These are phyloP conservation scores for Hanseniaspora vineae DNA, from an alignment of 805 yeast genomes.

Conservation along the genomic window DNA sequence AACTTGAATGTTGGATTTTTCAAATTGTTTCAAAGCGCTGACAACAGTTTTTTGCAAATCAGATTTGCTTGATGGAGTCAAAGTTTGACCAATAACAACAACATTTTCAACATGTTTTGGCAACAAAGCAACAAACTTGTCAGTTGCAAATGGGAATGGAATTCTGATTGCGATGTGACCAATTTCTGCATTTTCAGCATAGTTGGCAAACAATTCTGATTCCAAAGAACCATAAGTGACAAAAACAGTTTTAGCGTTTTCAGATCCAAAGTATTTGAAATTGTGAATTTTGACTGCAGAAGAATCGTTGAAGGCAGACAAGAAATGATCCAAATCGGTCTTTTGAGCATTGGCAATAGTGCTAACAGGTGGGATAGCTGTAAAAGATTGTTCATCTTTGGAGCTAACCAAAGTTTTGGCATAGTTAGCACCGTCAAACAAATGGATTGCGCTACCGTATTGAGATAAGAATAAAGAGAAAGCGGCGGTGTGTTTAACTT, in stretches of 20 bases:
- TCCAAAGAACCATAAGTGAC: slow-evolving; percentile 71
- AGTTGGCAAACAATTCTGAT: slow-evolving; percentile 37
- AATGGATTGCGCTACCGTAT: slow-evolving; percentile 43
- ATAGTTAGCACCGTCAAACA: slow-evolving; percentile 67
- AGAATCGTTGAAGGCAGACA: slow-evolving; percentile 17
- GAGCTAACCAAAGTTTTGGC: neutral
- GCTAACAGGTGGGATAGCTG: slow-evolving; percentile 6
- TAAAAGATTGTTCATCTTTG: neutral
- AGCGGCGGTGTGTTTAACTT: slow-evolving; percentile 55
- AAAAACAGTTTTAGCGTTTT: slow-evolving; percentile 56
- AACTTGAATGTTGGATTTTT: slow-evolving; percentile 25
- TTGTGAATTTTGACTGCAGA: slow-evolving; percentile 16
- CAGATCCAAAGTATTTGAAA: slow-evolving; percentile 47
- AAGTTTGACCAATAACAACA: slow-evolving; percentile 54
- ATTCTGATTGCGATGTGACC: slow-evolving; percentile 65
- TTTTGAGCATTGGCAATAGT: slow-evolving; percentile 3
- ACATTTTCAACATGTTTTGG: slow-evolving; percentile 47
- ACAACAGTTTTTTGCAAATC: slow-evolving; percentile 57
- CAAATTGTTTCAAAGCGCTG: slow-evolving; percentile 48
- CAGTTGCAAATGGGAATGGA: slow-evolving; percentile 66
- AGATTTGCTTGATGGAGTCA: slow-evolving; percentile 18
- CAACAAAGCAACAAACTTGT: slow-evolving; percentile 42
- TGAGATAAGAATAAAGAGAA: slow-evolving; percentile 53
- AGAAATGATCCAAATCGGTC: slow-evolving; percentile 15
- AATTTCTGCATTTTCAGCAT: slow-evolving; percentile 29